A percentile compares a stretch with the other conserved stretches of the same genome.
These are phyloP conservation scores for Penicillium coffeae DNA, from an alignment of 495 filamentous ascomycete genomes.

Conservation along the genomic window DNA sequence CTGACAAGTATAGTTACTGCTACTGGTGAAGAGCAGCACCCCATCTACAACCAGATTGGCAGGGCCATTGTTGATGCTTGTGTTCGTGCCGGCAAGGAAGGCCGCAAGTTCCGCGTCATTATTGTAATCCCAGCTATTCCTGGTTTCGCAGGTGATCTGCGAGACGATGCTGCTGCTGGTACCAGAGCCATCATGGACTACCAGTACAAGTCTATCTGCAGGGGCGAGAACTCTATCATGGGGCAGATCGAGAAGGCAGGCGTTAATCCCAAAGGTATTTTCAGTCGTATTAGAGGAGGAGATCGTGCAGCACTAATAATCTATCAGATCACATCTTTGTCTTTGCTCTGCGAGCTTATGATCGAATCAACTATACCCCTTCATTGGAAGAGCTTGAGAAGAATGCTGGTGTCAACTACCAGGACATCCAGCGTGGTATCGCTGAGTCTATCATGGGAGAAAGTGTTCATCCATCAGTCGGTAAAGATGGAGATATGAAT, in stretches of 20 bases:
- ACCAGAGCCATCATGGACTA: slow-evolving; percentile 98
- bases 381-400: slow-evolving; percentile 66
- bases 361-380: slow-evolving; percentile 79
- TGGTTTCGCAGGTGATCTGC: slow-evolving; percentile 87
- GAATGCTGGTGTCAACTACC: slow-evolving; percentile 74
- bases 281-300: background rate
- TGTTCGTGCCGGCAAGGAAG: slow-evolving; percentile 74
- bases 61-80: slow-evolving; percentile 86
- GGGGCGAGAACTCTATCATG: slow-evolving; percentile 87
- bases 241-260: slow-evolving; percentile 72
- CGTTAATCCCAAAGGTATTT: slow-evolving; percentile 60
- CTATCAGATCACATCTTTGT: slow-evolving; percentile 69
- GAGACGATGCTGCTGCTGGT: slow-evolving; percentile 75
- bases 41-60: slow-evolving; percentile 85
- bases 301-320: background rate
- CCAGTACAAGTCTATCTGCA: slow-evolving; percentile 92
- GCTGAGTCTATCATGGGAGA: slow-evolving; percentile 82
- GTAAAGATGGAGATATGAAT: slow-evolving; percentile 45
- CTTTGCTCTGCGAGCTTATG: slow-evolving; percentile 88
- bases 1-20: slow-evolving; percentile 61
- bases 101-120: slow-evolving; percentile 86
- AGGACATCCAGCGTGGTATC: slow-evolving; percentile 79
- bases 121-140: slow-evolving; percentile 86
- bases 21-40: slow-evolving; percentile 79
- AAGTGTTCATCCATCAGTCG: slow-evolving; percentile 58